Evolutionary conservation across 2,329 filamentous ascomycete genomes (phyloP), one percentile per base, ranked within the genome.

Genomic region (Verticillium zaregamsianum): DNA sequence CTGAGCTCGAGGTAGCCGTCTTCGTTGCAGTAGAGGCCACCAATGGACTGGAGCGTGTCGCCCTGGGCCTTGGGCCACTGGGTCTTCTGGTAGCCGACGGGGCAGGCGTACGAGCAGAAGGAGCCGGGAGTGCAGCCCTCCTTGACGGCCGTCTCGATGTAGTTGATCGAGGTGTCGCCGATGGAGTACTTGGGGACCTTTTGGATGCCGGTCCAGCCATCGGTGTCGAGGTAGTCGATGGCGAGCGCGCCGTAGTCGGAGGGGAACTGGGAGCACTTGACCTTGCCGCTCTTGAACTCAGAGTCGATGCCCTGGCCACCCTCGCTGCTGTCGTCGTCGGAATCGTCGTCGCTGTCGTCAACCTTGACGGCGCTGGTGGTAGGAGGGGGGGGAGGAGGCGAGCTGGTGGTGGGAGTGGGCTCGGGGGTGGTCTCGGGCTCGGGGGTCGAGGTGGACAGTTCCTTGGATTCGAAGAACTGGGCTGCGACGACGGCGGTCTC

Each of bases 91-190:
- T 95, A 96, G 55, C 94, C 94, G 32, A 88, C 78, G n/a, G 92
- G 90, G 81, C 95, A 99, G 61, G 92, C 88, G 72, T 98, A 98
- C 2, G 93, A 96, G 83, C 94, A 97, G 82, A 93, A 93, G 62
- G 81, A 78, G 57, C 87, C 88, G 11, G 80, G 69, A 9, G 70
- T 74, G 78, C 92, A 94, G 63, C 76, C 76, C 17, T 89, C 90
- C 20, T 79, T 79, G 56, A 88, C 76, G 31, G 83, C 86, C 49
- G 87, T 88, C 59, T 85, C 80, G 64, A 93, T 92, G 63, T 85
- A 83, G 73, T 78, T 80, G 71, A 96, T 89, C 58, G 83, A 71
- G 15, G 79, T 70, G 56, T 80, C 80, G 31, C 73, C 76, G 32
- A 78, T 62, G n/a, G 73, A 77, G 71, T 80, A 87, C 64, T 80